Evolutionary conservation across 2,329 filamentous ascomycete species (phyloP), one percentile per base, ranked within the genome.

Genomic region (Aspergillus novofumigatus): DNA sequence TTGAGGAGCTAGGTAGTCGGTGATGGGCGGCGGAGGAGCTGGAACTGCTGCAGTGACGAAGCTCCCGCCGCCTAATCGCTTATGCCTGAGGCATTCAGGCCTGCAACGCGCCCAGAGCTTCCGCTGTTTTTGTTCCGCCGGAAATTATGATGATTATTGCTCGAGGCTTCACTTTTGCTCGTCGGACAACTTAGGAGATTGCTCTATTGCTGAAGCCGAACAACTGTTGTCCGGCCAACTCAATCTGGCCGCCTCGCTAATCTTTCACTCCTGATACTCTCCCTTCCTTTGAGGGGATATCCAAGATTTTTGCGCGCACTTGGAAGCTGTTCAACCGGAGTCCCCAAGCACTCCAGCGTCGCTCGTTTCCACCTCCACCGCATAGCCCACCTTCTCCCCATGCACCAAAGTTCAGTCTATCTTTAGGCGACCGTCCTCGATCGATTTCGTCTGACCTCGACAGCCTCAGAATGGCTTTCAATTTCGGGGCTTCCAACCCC

Each of bases 391-490:
- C 67, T n/a, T 67, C 69, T 52, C 67, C 76, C 67, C 73, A 77
- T 77, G 74, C 72, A 62, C 67, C 69, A 53, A 72, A 65, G 61
- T 59, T 65, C 42, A 63, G 64, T 23, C 63, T 64, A 57, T 67
- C 64, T 51, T 57, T 75, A 75, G 69, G 69, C 66, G 70, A 72
- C 55, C 65, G 65, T 60, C 67, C 66, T 60, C 72, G 70, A 63
- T 69, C 71, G 49, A 62, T 77, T 49, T 76, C 73, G 56, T 68
- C 72, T 32, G 70, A 76, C 56, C 64, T 74, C 32, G 64, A 71
- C 44, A 65, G 63, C 58, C 63, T 75, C 58, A 78, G 66, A 60
- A 78, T 91, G 87, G 84, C 86, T 56, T 89, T 89, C 74, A 79
- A 81, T 72, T 87, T 87, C 72, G 72, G 79, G 55, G 75, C 73